Conservation (phyloP, 768 basidiomycete species). For the Leccinum aurantiacum region DNA sequence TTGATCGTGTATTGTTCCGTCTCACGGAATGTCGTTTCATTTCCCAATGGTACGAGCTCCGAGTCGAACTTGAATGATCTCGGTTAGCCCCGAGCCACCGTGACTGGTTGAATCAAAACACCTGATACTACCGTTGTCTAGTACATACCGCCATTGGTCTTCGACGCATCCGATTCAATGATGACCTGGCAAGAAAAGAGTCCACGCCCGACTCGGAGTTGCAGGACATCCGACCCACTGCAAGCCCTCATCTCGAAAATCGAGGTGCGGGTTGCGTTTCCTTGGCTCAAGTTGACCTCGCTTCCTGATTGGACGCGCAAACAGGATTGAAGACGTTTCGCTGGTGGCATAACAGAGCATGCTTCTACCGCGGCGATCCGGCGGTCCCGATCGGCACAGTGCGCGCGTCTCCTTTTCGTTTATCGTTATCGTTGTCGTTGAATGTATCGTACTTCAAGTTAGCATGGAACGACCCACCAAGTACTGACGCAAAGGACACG, state of each 20-base stretch:
- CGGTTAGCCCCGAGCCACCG: neutral
- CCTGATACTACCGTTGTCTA: neutral
- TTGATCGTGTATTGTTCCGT: too few relatives aligned
- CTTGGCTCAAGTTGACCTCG: slow-evolving; percentile 44
- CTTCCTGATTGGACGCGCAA: slow-evolving; percentile 56
- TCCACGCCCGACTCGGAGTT: neutral
- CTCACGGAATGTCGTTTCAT: neutral
- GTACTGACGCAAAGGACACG: neutral
- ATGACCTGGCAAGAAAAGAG: neutral
- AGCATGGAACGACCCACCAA: neutral
- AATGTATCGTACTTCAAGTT: neutral
- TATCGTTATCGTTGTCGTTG: neutral
- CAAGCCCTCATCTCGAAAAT: slow-evolving; percentile 30
- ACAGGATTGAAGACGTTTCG: slow-evolving; percentile 73
- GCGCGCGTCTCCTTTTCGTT: neutral
- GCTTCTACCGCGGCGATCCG: slow-evolving; percentile 73
- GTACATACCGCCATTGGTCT: neutral
- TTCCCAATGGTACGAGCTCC: neutral
- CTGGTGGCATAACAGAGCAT: slow-evolving; percentile 61
- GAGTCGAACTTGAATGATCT: neutral
- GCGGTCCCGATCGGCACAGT: slow-evolving; percentile 63
- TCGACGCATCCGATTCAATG: neutral
- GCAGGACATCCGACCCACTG: slow-evolving; percentile 15
- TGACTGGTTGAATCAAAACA: neutral
- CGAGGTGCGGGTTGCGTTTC: slow-evolving; percentile 11